Conservation (phyloP, 495 filamentous ascomycete genomes). For the Emericellopsis terricola region DNA sequence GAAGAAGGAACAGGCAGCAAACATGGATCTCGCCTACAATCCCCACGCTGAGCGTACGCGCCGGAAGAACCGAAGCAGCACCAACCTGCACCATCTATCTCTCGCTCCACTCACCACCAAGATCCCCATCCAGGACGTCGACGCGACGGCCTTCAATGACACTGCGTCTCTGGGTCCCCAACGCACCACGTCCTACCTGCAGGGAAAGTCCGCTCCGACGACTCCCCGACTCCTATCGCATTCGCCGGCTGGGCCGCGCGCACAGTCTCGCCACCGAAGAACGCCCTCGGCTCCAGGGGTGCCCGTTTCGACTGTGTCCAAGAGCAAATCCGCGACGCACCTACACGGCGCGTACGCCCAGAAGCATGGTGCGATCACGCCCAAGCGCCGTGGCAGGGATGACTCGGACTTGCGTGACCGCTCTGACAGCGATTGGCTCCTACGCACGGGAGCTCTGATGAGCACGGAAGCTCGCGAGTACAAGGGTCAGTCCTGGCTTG, state of each 20-base stretch:
- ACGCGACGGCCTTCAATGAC: conserved; percentile 15
- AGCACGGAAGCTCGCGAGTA: conserved; percentile 53
- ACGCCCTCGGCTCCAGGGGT: conserved; percentile 13
- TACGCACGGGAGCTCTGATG: conserved; percentile 52
- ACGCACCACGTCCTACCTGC: conserved; percentile 25
- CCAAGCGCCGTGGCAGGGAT: not conserved
- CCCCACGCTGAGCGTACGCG: conserved; percentile 28
- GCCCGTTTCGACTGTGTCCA: conserved; percentile 16
- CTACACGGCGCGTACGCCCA: conserved; percentile 6
- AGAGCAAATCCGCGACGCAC: conserved; percentile 28
- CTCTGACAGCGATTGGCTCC: conserved; percentile 52
- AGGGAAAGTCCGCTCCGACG: conserved; percentile 35
- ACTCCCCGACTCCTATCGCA: conserved; percentile 38
- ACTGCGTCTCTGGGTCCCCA: conserved; percentile 5
- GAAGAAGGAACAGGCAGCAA: no score
- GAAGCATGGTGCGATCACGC: conserved; percentile 1
- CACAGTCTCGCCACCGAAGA: conserved; percentile 18
- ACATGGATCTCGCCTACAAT: conserved; percentile 35
- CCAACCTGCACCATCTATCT: conserved; percentile 32
- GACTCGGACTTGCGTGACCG: conserved; percentile 8
- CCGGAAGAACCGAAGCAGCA: conserved; percentile 26
- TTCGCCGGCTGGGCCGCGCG: conserved; percentile 17
- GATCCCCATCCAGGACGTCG: conserved; percentile 39
- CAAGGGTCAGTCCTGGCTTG: conserved; percentile 67
- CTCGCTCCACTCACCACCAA: conserved; percentile 48